Base-by-base conservation (phyloP, 2,329 filamentous ascomycete species). In the Drechmeria coniospora region DNA sequence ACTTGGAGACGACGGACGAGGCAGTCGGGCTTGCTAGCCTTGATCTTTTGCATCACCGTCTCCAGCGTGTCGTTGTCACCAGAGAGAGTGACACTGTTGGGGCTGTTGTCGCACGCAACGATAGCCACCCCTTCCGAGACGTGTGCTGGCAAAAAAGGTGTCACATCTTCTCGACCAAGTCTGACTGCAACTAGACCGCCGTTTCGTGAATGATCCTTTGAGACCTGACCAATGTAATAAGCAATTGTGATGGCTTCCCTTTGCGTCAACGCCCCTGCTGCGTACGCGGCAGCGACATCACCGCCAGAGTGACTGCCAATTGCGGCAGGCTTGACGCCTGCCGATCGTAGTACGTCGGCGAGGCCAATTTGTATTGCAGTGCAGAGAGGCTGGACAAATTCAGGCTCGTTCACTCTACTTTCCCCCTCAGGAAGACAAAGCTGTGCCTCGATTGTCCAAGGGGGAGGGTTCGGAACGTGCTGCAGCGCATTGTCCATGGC, bases 81-180 rank as follows among this genome's bases (percentile, higher is more conserved):
- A 4, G 44, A 46, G 1, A 56, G 27, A 0, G 54, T 57, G 1
- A 62, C 41, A 24, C 53, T 65, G 0, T 46, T 44, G 0, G 61
- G 59, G 20, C 59, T 63, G 44, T 68, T 68, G 32, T 57, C 52
- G 16, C 35, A 37, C 3, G 35, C 38, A 3, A 34, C 17, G 7
- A 9, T 5, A 9, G 12, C 20, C 5, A 21, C 10, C 12, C 20
- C 20, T 21, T 5, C 20, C 6, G 4, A 11, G 8, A 27, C 28
- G 4, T 23, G 12, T 4, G 21, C 25, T 6, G 15, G 5, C 9
- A 31, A 16, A 12, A 16, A 31, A 8, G 19, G 15, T n/a, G 9
- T 2, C 5, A 31, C 13, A 6, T 23, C 28, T 9, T 28, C 26
- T 11, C 13, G 20, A 9, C 33, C 22, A 23, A 33, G 15, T 20